Base-by-base conservation (phyloP, 495 filamentous ascomycete species). In the Podospora australis region DNA sequence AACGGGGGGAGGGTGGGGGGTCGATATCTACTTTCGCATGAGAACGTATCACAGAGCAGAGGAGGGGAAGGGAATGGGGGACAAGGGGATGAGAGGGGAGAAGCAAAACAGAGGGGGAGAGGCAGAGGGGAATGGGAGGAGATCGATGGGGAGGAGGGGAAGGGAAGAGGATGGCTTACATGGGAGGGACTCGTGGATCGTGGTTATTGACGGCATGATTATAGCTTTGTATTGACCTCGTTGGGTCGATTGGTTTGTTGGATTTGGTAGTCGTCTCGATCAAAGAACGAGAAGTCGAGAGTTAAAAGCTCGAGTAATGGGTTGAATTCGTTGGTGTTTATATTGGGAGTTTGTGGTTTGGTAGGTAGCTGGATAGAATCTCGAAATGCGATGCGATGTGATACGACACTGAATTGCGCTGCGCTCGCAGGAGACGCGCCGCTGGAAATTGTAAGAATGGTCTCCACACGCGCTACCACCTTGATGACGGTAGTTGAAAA, bases 21-120 rank as follows among this genome's bases (percentile, higher is more conserved):
- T 90, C 87, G 60, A 90, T 78, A 69, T 92, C 86, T 86, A 13
- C n/a, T n/a, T n/a, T n/a, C n/a, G n/a, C n/a, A n/a, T n/a, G n/a
- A n/a, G n/a, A n/a, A n/a, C n/a, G n/a, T n/a, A n/a, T n/a, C n/a
- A n/a, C n/a, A n/a, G n/a, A n/a, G n/a, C n/a, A n/a, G n/a, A n/a
- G n/a, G n/a, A n/a, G 64, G 41, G 47, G 61, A 24, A 20, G 43
- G 44, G 44, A 20, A 25, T 5, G 45, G 45, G 43, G 19, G 44
- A 63, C 62, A 48, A n/a, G n/a, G n/a, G 55, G 44, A 42, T 21
- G 35, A 5, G 22, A 46, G 57, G 35, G 34, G 34, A 14, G 41
- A 39, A 21, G 53, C 26, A 44, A 25, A 16, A 2, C 1, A 19
- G 28, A 39, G 11, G 44, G 8, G 24, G 35, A 35, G 40, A 34